phyloP scores from a whole-genome alignment of 306 rosid species.

The Senna tora region DNA sequence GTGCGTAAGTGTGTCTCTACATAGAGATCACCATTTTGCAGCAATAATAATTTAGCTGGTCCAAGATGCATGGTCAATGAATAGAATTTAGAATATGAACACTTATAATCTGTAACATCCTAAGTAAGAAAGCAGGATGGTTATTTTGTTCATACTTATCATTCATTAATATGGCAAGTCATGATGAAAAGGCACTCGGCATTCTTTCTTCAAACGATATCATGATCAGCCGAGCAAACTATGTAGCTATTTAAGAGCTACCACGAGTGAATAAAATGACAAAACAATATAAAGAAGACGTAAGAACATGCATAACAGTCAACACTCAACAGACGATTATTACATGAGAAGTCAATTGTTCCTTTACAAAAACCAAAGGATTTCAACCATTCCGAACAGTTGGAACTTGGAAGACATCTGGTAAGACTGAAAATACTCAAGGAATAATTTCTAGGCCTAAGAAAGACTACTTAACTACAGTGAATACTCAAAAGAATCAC shows the following conservation, averaged over 20 bases:
- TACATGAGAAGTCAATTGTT: neutral
- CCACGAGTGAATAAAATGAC: neutral
- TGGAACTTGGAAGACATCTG: neutral
- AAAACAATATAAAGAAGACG: neutral
- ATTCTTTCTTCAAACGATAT: neutral
- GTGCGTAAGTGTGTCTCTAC: too few relatives aligned
- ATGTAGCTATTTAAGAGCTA: neutral
- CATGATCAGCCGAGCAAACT: neutral
- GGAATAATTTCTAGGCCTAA: neutral
- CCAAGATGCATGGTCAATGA: neutral
- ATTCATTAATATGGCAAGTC: neutral
- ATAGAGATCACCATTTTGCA: neutral
- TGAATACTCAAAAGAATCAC: neutral
- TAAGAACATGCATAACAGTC: neutral
- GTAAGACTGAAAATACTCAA: neutral
- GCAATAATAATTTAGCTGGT: neutral
- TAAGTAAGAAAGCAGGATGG: neutral
- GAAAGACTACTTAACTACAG: neutral
- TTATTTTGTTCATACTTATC: neutral
- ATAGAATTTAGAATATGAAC: neutral
- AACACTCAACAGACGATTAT: neutral
- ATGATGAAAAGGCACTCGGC: neutral
- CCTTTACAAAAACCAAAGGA: neutral
- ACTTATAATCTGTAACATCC: neutral
- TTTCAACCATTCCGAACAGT: neutral